phyloP scores from a whole-genome alignment of 2,329 filamentous ascomycete genomes.

The Cytospora chrysosperma region DNA sequence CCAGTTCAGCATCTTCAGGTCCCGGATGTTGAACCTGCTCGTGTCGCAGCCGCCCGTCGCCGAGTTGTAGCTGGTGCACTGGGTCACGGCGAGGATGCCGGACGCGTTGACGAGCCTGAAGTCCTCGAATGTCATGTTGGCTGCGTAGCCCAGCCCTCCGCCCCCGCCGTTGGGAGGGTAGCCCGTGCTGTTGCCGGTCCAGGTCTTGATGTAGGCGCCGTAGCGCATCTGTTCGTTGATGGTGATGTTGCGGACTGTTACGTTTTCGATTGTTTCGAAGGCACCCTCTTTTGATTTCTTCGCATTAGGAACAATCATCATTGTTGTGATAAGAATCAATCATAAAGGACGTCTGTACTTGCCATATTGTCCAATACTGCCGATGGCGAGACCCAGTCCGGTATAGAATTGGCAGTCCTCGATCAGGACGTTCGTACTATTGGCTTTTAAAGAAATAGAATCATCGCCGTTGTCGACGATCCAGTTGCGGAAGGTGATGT shows the following conservation, averaged over 20 bases:
- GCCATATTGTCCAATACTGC: conserved; percentile 40
- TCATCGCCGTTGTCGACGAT: conserved; percentile 32
- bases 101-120: conserved; percentile 26
- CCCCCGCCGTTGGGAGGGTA: conserved; percentile 24
- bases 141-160: conserved; percentile 25
- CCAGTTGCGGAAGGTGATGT: conserved; percentile 21
- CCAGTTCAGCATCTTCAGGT: conserved; percentile 24
- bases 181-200: conserved; percentile 19
- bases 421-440: conserved; percentile 40
- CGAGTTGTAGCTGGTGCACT: conserved; percentile 28
- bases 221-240: conserved; percentile 34
- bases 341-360: conserved; percentile 31
- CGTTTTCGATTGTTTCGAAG: conserved; percentile 23
- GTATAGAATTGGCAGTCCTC: conserved; percentile 40
- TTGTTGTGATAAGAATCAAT: too few relatives aligned
- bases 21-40: conserved; percentile 26
- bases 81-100: conserved; percentile 24
- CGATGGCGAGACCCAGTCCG: conserved; percentile 39
- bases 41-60: conserved; percentile 27
- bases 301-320: neutral
- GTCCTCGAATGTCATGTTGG: conserved; percentile 29
- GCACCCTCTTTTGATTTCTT: neutral
- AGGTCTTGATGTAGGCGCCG: conserved; percentile 26
- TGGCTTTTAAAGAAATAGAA: conserved; percentile 41
- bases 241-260: conserved; percentile 36